phyloP scores from a whole-genome alignment of 805 yeast species.

The Torulaspora gathmanii region DNA sequence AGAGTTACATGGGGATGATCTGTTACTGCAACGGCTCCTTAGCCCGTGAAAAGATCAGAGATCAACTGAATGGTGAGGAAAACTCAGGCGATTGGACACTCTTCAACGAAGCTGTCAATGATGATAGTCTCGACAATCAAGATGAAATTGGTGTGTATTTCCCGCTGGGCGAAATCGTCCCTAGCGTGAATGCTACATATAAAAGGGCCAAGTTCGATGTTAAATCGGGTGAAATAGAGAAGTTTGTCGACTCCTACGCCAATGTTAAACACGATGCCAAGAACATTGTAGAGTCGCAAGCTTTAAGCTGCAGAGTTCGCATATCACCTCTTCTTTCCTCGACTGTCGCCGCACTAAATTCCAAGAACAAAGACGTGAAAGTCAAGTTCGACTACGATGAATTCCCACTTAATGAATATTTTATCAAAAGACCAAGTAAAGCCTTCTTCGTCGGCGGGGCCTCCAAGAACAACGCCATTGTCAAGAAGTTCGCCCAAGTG shows the following conservation, averaged over 20 bases:
- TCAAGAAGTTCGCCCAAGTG: slow-evolving; percentile 62
- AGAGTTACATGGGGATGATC: slow-evolving; percentile 88
- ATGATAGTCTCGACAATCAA: slow-evolving; percentile 38
- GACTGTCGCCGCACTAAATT: slow-evolving; percentile 10
- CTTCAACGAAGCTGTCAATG: slow-evolving; percentile 47
- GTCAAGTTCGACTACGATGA: slow-evolving; percentile 37
- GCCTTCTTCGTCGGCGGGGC: slow-evolving; percentile 88
- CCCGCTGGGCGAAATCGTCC: slow-evolving; percentile 88
- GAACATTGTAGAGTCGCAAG: slow-evolving; percentile 81
- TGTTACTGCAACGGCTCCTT: slow-evolving; percentile 89
- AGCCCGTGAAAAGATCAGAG: slow-evolving; percentile 74
- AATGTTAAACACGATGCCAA: slow-evolving; percentile 60
- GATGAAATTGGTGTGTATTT: slow-evolving; percentile 70
- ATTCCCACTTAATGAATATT: slow-evolving; percentile 22
- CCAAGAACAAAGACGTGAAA: slow-evolving; percentile 11
- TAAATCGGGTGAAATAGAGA: slow-evolving; percentile 25
- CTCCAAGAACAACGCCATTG: slow-evolving; percentile 64
- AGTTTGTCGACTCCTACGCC: slow-evolving; percentile 40
- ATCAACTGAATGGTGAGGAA: slow-evolving; percentile 46
- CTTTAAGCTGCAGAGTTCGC: slow-evolving; percentile 75
- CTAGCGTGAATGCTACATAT: slow-evolving; percentile 65
- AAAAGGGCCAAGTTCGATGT: slow-evolving; percentile 45
- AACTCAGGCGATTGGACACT: slow-evolving; percentile 50
- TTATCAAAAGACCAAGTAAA: slow-evolving; percentile 53
- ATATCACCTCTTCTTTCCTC: slow-evolving; percentile 68